These are phyloP conservation scores for Xylaria intraflava DNA, from an alignment of 495 filamentous ascomycete species.

Conservation along the genomic window DNA sequence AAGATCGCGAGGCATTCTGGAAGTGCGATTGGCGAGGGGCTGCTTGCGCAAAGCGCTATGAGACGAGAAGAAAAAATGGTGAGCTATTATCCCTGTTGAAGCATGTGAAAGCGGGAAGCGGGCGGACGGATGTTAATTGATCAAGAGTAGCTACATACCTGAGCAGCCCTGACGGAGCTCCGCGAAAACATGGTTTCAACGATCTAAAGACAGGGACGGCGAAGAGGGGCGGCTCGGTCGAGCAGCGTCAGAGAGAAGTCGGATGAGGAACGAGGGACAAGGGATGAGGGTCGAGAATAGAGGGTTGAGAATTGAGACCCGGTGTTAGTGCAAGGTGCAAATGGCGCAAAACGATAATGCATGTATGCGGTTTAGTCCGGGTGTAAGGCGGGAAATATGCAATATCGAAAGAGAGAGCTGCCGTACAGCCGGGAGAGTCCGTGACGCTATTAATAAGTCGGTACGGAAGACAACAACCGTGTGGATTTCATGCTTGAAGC, in stretches of 20 bases:
- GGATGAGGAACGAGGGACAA: neutral
- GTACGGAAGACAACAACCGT: too few species aligned
- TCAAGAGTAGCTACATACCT: conserved; percentile 28
- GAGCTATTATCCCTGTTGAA: conserved; percentile 18
- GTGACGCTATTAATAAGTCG: too few species aligned
- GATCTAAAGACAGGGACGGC: conserved; percentile 3
- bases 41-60: conserved; percentile 51
- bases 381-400: neutral
- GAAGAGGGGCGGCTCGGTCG: neutral
- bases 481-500: too few species aligned
- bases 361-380: conserved; percentile 13
- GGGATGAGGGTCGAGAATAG: conserved; percentile 3
- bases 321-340: conserved; percentile 21
- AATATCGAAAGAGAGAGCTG: too few species aligned
- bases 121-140: neutral
- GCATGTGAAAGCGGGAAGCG: conserved; percentile 16
- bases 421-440: too few species aligned
- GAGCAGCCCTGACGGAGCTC: conserved; percentile 46
- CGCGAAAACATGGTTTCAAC: conserved; percentile 50
- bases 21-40: conserved; percentile 42
- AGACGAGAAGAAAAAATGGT: conserved; percentile 14
- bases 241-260: neutral
- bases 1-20: conserved; percentile 39
- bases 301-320: neutral
- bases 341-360: conserved; percentile 26